Evolutionary conservation across 441 rosid genomes (phyloP).

Genomic region (Sinapis alba): DNA sequence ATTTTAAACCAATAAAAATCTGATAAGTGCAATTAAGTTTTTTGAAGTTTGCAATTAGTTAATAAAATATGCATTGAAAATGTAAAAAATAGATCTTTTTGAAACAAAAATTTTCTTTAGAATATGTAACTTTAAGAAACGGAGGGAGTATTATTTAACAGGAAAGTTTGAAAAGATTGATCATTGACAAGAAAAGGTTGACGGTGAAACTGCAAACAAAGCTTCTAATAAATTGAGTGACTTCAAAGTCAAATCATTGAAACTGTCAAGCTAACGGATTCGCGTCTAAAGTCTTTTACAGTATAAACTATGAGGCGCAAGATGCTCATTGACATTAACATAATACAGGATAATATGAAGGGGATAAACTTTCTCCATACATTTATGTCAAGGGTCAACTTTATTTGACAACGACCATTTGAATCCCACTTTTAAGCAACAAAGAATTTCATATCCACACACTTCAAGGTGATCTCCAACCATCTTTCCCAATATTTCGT

Average conservation of each 20-base stretch:
- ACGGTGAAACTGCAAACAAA: neutral
- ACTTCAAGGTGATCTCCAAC: neutral
- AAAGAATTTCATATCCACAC: neutral
- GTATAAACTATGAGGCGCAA: conserved; percentile 11
- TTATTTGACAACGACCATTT: conserved; percentile 9
- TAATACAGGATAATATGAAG: conserved; percentile 6
- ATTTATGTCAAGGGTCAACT: conserved; percentile 7
- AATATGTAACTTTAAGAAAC: too few species aligned
- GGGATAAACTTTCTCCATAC: neutral
- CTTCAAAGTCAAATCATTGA: neutral
- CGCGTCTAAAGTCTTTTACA: neutral
- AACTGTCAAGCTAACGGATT: neutral
- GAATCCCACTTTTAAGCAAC: neutral
- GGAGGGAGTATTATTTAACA: too few species aligned
- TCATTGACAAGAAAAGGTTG: neutral
- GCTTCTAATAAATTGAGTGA: neutral
- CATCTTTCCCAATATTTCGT: neutral
- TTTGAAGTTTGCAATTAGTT: too few species aligned
- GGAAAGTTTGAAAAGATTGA: too few species aligned
- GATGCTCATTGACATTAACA: conserved; percentile 16
- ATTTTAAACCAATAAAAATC: too few species aligned
- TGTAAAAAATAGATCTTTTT: too few species aligned
- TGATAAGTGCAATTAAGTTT: too few species aligned
- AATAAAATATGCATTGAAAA: too few species aligned
- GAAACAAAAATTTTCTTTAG: too few species aligned